These are phyloP conservation scores for Chlamydomonas incerta DNA, from an alignment of 139 green algal species.

Conservation along the genomic window DNA sequence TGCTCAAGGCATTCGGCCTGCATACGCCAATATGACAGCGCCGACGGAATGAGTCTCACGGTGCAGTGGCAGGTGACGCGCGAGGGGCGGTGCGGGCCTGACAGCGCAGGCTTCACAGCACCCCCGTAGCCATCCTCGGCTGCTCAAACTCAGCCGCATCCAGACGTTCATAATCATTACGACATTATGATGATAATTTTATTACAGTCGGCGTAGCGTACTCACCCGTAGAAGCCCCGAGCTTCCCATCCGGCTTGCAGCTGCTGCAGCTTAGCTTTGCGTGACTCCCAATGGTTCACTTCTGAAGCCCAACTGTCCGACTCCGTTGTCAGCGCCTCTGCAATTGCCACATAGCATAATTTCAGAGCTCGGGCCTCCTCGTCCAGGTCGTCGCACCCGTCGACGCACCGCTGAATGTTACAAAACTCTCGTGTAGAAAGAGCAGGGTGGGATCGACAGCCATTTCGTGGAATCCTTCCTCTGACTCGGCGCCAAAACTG, in stretches of 20 bases:
- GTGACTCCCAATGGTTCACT: constrained; percentile 9
- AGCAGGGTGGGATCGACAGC: not conserved
- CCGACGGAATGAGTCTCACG: not conserved
- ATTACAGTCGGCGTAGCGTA: too few species aligned
- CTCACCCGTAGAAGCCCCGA: constrained; percentile 48
- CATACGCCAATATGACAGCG: not conserved
- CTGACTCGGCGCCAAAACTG: too few species aligned
- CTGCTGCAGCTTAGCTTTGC: constrained; percentile 21
- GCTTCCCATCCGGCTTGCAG: constrained; percentile 43
- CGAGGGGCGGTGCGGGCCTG: too few species aligned
- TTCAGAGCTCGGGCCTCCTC: not conserved
- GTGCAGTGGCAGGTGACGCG: too few species aligned
- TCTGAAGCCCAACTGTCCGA: too few species aligned
- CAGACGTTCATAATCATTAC: too few species aligned
- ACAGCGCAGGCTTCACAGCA: too few species aligned
- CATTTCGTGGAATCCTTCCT: too few species aligned
- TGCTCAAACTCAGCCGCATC: too few species aligned
- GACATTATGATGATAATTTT: too few species aligned
- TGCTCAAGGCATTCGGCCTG: constrained; percentile 24
- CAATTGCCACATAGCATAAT: not conserved
- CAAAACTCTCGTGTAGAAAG: constrained; percentile 18
- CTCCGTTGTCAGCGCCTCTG: constrained; percentile 32
- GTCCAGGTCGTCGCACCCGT: not conserved
- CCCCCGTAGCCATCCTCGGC: too few species aligned
- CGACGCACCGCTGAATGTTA: not conserved